Evolutionary conservation across 176 grass and related monocot genomes (phyloP).

Genomic region (Zizania latifolia): DNA sequence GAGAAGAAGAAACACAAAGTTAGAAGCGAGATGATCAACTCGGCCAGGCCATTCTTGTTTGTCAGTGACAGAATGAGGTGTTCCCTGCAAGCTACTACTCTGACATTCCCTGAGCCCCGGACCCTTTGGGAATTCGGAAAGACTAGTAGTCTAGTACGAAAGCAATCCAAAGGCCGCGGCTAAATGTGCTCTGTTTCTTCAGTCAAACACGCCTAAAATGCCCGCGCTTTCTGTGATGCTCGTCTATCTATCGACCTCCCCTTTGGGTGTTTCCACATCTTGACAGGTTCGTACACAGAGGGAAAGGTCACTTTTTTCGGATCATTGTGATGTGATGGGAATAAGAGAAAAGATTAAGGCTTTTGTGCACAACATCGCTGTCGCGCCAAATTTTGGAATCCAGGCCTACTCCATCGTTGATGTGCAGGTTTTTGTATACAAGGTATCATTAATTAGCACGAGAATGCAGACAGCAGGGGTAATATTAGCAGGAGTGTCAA

Average conservation of each 20-base stretch:
- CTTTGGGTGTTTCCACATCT: conserved; percentile 25
- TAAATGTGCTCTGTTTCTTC: conserved; percentile 5
- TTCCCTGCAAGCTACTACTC: too few relatives aligned
- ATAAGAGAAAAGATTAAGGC: conserved; percentile 8
- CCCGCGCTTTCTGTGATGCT: conserved; percentile 19
- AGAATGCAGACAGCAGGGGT: background rate
- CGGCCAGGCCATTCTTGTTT: conserved; percentile 4
- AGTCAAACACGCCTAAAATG: conserved; percentile 27
- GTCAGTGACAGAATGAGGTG: background rate
- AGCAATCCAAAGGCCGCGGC: background rate
- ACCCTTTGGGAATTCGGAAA: too few relatives aligned
- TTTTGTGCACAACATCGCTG: background rate
- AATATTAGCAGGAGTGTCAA: conserved; percentile 26
- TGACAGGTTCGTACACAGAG: background rate
- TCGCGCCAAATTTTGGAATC: conserved; percentile 47
- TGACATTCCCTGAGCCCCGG: too few relatives aligned
- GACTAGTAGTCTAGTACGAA: too few relatives aligned
- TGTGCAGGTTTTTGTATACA: conserved; percentile 28
- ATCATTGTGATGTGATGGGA: conserved; percentile 24
- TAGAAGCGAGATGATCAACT: background rate
- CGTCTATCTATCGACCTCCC: conserved; percentile 22
- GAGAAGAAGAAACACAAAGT: background rate
- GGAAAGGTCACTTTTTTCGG: conserved; percentile 2
- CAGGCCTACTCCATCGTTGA: conserved; percentile 33
- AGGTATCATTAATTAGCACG: background rate